phyloP scores from a whole-genome alignment of 164 flowering plant genomes.

The Macadamia integrifolia region DNA sequence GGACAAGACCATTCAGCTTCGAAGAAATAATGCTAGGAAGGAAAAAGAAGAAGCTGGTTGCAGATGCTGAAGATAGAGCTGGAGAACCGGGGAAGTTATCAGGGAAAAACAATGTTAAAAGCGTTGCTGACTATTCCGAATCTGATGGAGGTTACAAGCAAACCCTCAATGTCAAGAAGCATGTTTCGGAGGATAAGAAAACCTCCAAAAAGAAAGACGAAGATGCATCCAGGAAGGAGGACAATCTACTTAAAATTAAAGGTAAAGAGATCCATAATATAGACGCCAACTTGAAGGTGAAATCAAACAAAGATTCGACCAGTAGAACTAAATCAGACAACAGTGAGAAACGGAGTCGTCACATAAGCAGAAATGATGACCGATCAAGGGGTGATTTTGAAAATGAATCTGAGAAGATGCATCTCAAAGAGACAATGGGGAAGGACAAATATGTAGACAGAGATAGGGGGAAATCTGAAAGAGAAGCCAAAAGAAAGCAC shows the following conservation, averaged over 20 bases:
- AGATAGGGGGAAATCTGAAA: slow-evolving; percentile 36
- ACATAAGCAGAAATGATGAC: slow-evolving; percentile 29
- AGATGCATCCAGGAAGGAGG: slow-evolving; percentile 19
- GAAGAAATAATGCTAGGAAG: slow-evolving; percentile 78
- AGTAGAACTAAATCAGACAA: slow-evolving; percentile 17
- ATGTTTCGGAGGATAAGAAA: slow-evolving; percentile 28
- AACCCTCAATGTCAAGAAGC: slow-evolving; percentile 5
- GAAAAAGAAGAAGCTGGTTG: slow-evolving; percentile 40
- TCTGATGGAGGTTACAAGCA: slow-evolving; percentile 18
- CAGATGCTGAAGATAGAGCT: slow-evolving; percentile 21
- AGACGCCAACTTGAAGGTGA: slow-evolving; percentile 24
- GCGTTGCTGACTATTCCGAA: slow-evolving; percentile 13
- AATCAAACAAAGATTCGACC: slow-evolving; percentile 15
- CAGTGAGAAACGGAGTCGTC: slow-evolving; percentile 26
- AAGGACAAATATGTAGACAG: slow-evolving; percentile 34
- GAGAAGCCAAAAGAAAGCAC: slow-evolving; percentile 50
- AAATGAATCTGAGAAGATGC: slow-evolving; percentile 28
- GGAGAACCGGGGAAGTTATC: slow-evolving; percentile 11
- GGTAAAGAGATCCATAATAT: slow-evolving; percentile 23
- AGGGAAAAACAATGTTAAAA: slow-evolving; percentile 17
- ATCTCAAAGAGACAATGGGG: slow-evolving; percentile 19
- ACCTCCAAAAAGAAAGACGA: slow-evolving; percentile 34
- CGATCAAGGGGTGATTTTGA: slow-evolving; percentile 17
- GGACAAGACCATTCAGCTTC: slow-evolving; percentile 85
- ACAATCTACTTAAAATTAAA: slow-evolving; percentile 18